A percentile compares a stretch with the other conserved stretches of the same genome.
These are phyloP conservation scores for Iris macrosiphon DNA, from an alignment of 106 monocot genomes.

Conservation along the genomic window DNA sequence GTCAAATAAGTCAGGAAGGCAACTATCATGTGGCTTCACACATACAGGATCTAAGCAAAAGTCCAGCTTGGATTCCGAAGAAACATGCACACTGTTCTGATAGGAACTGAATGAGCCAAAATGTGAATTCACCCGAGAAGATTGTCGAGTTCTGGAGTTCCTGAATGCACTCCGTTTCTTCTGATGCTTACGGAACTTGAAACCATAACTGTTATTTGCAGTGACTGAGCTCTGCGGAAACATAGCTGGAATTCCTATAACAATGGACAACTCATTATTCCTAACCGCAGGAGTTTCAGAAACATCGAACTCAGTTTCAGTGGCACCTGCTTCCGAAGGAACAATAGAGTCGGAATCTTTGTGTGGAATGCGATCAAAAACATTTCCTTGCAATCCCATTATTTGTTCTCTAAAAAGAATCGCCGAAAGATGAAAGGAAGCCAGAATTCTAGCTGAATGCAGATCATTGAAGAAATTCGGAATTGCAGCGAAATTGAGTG, in stretches of 20 bases:
- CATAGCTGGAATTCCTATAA: slow-evolving; percentile 1
- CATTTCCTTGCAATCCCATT: neutral
- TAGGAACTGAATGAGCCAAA: no score
- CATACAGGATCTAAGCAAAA: neutral
- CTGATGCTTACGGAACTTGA: slow-evolving; percentile 28
- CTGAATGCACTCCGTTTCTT: slow-evolving; percentile 40
- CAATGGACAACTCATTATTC: neutral
- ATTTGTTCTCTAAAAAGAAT: slow-evolving; percentile 9
- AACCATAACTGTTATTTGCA: slow-evolving; percentile 8
- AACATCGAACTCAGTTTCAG: neutral
- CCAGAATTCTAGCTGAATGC: slow-evolving; percentile 26
- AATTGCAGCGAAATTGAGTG: slow-evolving; percentile 50
- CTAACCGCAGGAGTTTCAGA: no score
- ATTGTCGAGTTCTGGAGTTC: slow-evolving; percentile 17
- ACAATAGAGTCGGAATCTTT: neutral
- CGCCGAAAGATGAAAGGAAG: slow-evolving; percentile 18
- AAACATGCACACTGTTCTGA: slow-evolving; percentile 1
- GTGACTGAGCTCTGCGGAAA: neutral
- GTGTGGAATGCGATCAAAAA: slow-evolving; percentile 16
- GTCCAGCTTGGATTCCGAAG: slow-evolving; percentile 6
- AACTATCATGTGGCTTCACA: slow-evolving; percentile 17
- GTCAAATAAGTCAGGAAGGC: slow-evolving; percentile 18
- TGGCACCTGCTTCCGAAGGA: neutral
- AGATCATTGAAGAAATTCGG: slow-evolving; percentile 63
- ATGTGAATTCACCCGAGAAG: no score